These are phyloP conservation scores for Talaromyces sp. DNA, from an alignment of 2,329 filamentous ascomycete genomes.

Conservation along the genomic window DNA sequence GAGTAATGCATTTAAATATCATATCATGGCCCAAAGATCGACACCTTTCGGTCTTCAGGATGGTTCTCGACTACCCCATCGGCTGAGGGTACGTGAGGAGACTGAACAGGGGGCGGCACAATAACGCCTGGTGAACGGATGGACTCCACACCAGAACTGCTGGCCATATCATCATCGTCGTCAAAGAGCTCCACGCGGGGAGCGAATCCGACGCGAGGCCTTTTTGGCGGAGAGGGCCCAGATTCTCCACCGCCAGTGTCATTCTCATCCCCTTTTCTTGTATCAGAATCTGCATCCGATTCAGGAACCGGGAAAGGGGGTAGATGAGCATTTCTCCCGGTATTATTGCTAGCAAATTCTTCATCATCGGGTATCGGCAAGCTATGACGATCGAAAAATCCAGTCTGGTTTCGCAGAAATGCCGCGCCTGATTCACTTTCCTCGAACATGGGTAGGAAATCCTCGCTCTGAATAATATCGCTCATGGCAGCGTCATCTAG, in stretches of 20 bases:
- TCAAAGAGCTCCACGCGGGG: neutral
- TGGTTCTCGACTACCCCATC: neutral
- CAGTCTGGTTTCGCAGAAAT: conserved; percentile 30
- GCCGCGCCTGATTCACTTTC: conserved; percentile 28
- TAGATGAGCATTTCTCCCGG: conserved; percentile 3
- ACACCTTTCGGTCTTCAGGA: neutral
- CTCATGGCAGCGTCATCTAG: conserved; percentile 62
- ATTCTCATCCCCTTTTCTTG: neutral
- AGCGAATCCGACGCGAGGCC: conserved; percentile 14
- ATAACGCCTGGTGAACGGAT: neutral
- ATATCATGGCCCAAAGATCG: neutral
- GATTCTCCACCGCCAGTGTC: neutral
- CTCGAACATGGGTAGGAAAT: conserved; percentile 49
- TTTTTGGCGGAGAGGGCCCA: neutral
- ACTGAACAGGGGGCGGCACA: neutral
- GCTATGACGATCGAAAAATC: conserved; percentile 44
- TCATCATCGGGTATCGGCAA: conserved; percentile 39
- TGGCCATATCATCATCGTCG: neutral
- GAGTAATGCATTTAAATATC: neutral
- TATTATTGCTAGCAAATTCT: neutral
- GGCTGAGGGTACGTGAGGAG: neutral
- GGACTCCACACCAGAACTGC: neutral
- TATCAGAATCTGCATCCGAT: neutral
- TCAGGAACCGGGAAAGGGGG: neutral
- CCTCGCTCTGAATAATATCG: conserved; percentile 61